These are phyloP conservation scores for Magnaporthiopsis rhizophila DNA, from an alignment of 2,329 filamentous ascomycete genomes.

Conservation along the genomic window DNA sequence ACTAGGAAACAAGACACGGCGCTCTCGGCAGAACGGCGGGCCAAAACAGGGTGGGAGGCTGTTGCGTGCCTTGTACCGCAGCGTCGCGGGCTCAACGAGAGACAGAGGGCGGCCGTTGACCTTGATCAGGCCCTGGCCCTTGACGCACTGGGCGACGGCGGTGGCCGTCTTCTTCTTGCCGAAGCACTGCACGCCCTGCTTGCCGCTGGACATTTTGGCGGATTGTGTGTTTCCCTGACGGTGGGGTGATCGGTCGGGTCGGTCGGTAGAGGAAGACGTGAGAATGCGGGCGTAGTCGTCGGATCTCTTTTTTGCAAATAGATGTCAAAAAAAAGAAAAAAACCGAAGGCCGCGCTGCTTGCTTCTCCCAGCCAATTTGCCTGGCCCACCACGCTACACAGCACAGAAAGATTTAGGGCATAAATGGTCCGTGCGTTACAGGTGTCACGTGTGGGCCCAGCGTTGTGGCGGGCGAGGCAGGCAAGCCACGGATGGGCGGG, in stretches of 20 bases:
- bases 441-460: background rate
- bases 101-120: constrained; percentile 95
- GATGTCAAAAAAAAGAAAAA: background rate
- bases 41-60: constrained; percentile 1
- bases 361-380: background rate
- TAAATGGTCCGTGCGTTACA: background rate
- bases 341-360: too few relatives aligned
- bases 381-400: background rate
- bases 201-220: constrained; percentile 61
- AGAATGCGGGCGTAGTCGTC: background rate
- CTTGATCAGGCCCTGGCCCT: constrained; percentile 72
- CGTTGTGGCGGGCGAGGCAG: too few relatives aligned
- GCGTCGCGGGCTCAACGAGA: constrained; percentile 91
- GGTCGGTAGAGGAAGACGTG: background rate
- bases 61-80: constrained; percentile 82
- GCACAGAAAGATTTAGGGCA: background rate
- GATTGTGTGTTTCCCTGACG: constrained; percentile 1
- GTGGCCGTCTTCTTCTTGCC: constrained; percentile 95
- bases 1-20: background rate
- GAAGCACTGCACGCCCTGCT: constrained; percentile 92
- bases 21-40: background rate
- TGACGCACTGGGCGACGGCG: constrained; percentile 83
- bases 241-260: constrained; percentile 1
- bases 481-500: too few relatives aligned
- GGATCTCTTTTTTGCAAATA: background rate